These are phyloP conservation scores for Suillus spraguei DNA, from an alignment of 768 basidiomycete species.

Conservation along the genomic window DNA sequence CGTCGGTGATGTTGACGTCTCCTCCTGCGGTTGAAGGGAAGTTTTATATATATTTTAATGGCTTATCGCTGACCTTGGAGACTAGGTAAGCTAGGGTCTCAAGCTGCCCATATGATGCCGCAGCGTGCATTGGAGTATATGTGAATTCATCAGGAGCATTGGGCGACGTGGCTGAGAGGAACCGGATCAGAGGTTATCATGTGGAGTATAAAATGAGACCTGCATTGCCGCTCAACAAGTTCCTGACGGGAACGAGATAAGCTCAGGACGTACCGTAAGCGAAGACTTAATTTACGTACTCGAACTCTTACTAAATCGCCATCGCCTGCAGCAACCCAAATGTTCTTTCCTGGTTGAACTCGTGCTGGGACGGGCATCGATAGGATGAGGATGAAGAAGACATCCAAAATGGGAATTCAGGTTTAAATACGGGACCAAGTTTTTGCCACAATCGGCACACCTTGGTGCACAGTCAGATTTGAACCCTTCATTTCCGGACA, in stretches of 20 bases:
- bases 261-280: slow-evolving; percentile 9
- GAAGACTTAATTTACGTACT: slow-evolving; percentile 46
- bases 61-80: slow-evolving; percentile 52
- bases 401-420: slow-evolving; percentile 29
- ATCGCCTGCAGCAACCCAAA: slow-evolving; percentile 93
- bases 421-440: slow-evolving; percentile 13
- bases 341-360: slow-evolving; percentile 51
- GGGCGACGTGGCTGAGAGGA: slow-evolving; percentile 57
- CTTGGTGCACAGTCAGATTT: slow-evolving; percentile 1
- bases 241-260: slow-evolving; percentile 39
- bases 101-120: slow-evolving; percentile 88
- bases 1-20: slow-evolving; percentile 83
- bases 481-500: slow-evolving; percentile 8
- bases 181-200: slow-evolving; percentile 36
- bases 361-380: slow-evolving; percentile 36
- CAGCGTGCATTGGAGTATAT: slow-evolving; percentile 93
- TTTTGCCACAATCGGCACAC: slow-evolving; percentile 19
- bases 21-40: slow-evolving; percentile 55
- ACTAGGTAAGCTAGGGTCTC: slow-evolving; percentile 78
- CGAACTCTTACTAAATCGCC: slow-evolving; percentile 80
- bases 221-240: slow-evolving; percentile 61
- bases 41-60: not conserved
- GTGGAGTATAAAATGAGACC: slow-evolving; percentile 33
- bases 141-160: slow-evolving; percentile 72
- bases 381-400: slow-evolving; percentile 17